These are phyloP conservation scores for Fraxinus americana DNA, from an alignment of 257 asterid genomes.

Conservation along the genomic window DNA sequence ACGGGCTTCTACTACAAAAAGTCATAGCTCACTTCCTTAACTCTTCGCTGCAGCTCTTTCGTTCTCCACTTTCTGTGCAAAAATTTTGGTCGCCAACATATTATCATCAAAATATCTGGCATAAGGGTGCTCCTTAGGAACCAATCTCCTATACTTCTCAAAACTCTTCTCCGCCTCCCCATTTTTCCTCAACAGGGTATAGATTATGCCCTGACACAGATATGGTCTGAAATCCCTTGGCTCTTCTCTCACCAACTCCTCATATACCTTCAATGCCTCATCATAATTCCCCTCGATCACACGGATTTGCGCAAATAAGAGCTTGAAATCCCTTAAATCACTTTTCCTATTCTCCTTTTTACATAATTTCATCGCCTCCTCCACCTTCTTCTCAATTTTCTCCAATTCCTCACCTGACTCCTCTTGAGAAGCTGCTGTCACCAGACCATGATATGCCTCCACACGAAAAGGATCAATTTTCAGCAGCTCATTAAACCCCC, in stretches of 20 bases:
- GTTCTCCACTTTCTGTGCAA: conserved; percentile 74
- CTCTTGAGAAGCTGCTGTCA: conserved; percentile 65
- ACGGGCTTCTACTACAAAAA: conserved; percentile 4
- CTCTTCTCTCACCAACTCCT: conserved; percentile 78
- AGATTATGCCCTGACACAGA: conserved; percentile 84
- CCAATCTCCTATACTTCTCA: conserved; percentile 76
- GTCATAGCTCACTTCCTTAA: conserved; percentile 17
- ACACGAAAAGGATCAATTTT: conserved; percentile 69
- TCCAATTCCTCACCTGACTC: conserved; percentile 50
- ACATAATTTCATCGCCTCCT: conserved; percentile 60
- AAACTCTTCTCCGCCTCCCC: conserved; percentile 80
- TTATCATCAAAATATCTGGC: conserved; percentile 80
- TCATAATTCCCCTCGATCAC: conserved; percentile 72
- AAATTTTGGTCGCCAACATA: conserved; percentile 80
- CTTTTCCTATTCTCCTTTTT: conserved; percentile 50
- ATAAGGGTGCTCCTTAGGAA: conserved; percentile 89
- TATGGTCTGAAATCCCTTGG: conserved; percentile 96
- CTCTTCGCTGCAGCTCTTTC: conserved; percentile 56
- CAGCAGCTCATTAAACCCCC: conserved; percentile 61
- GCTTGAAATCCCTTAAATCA: conserved; percentile 79
- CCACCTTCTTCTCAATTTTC: conserved; percentile 49
- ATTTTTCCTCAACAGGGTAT: conserved; percentile 71
- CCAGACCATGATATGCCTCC: conserved; percentile 89
- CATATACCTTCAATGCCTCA: conserved; percentile 65
- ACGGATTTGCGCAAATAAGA: conserved; percentile 74